Conservation (phyloP, 192 early-diverging fungal species). For the Geranomyces variabilis region DNA sequence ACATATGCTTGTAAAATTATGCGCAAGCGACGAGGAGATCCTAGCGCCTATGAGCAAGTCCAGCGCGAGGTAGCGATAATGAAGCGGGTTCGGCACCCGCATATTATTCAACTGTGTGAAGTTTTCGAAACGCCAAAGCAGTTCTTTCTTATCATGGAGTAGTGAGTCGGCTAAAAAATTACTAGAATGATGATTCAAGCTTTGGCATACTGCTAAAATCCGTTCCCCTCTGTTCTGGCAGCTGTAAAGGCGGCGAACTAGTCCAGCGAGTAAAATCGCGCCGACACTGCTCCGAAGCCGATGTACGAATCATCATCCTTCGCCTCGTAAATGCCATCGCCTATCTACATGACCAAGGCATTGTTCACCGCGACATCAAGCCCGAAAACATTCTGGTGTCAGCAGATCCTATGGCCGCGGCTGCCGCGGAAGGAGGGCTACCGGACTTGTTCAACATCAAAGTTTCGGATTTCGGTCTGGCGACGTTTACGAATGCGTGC, state of each 20-base stretch:
- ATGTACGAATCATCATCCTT: constrained; percentile 31
- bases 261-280: constrained; percentile 30
- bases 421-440: not conserved
- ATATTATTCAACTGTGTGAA: constrained; percentile 50
- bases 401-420: constrained; percentile 1
- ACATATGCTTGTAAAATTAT: constrained; percentile 57
- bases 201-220: too few species aligned
- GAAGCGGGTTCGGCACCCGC: constrained; percentile 49
- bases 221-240: not conserved
- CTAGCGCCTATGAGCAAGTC: constrained; percentile 48
- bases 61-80: constrained; percentile 55
- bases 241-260: constrained; percentile 44
- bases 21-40: constrained; percentile 44
- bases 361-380: constrained; percentile 75
- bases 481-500: constrained; percentile 46
- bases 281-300: constrained; percentile 30
- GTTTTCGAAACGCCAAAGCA: constrained; percentile 56
- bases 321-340: constrained; percentile 30
- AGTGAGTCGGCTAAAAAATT: constrained; percentile 38
- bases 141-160: constrained; percentile 57
- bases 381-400: constrained; percentile 76
- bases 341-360: constrained; percentile 71
- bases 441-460: constrained; percentile 53
- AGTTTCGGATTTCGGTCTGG: constrained; percentile 54
- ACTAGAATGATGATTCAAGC: not conserved